These are phyloP conservation scores for Gloeopeniophorella convolvens DNA, from an alignment of 768 basidiomycete genomes.

Conservation along the genomic window DNA sequence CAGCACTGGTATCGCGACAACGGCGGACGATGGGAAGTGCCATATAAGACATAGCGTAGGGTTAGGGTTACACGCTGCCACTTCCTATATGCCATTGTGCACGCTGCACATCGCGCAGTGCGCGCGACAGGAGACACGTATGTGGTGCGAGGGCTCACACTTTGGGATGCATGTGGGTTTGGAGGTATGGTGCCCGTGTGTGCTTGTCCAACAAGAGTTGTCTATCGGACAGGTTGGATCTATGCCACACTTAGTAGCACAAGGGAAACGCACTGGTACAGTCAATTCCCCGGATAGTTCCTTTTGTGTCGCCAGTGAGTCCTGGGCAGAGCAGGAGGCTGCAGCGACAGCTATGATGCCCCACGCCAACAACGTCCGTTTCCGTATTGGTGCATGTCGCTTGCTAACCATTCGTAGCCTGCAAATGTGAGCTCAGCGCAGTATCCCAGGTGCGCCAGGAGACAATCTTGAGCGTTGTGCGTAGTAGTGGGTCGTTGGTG, in stretches of 20 bases:
- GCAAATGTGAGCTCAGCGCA: neutral
- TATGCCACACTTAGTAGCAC: neutral
- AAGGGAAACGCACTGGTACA: neutral
- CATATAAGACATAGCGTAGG: slow-evolving; percentile 11
- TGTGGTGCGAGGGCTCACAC: neutral
- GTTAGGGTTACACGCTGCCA: slow-evolving; percentile 9
- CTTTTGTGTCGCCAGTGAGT: slow-evolving; percentile 10
- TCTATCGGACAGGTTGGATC: neutral
- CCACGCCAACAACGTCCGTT: slow-evolving; percentile 28
- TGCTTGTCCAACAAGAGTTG: neutral
- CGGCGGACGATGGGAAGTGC: neutral
- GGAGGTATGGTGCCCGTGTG: slow-evolving; percentile 1
- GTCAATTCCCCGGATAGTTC: slow-evolving; percentile 6
- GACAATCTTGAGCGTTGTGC: no score
- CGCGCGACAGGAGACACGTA: neutral
- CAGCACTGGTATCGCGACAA: neutral
- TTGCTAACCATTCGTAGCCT: slow-evolving; percentile 8
- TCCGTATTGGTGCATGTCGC: slow-evolving; percentile 17
- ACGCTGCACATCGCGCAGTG: neutral
- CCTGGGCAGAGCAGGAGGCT: slow-evolving; percentile 21
- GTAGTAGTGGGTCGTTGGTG: no score
- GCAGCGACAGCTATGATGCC: slow-evolving; percentile 27
- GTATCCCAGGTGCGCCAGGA: no score
- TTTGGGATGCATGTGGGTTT: neutral
- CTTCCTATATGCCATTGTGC: neutral